phyloP scores from a whole-genome alignment of 2,329 filamentous ascomycete species.

The Fusarium domesticum region DNA sequence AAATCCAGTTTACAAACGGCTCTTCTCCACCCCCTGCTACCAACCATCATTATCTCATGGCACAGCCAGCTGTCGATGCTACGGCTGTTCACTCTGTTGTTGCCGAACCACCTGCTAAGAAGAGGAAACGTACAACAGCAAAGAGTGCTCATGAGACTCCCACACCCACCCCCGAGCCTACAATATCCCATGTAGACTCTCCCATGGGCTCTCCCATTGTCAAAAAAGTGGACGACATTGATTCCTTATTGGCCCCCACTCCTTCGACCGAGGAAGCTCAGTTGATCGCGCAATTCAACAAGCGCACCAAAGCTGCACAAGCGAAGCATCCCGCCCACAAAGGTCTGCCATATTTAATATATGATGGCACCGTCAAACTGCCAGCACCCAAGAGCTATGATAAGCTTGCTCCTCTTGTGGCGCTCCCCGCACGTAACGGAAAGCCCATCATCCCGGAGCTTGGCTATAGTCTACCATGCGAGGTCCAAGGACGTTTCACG shows the following conservation, averaged over 20 bases:
- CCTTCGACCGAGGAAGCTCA: constrained; percentile 35
- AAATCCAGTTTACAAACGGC: constrained; percentile 14
- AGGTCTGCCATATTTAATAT: constrained; percentile 39
- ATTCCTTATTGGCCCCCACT: constrained; percentile 31
- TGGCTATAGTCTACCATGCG: constrained; percentile 40
- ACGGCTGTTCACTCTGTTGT: constrained; percentile 18
- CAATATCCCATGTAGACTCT: constrained; percentile 26
- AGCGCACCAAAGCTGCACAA: constrained; percentile 38
- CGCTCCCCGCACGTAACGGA: constrained; percentile 39
- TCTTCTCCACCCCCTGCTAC: constrained; percentile 21
- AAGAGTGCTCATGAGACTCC: constrained; percentile 30
- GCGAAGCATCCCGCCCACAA: constrained; percentile 38
- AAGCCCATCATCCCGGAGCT: constrained; percentile 40
- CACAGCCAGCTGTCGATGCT: constrained; percentile 23
- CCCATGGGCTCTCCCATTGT: constrained; percentile 25
- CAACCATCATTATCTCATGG: constrained; percentile 21
- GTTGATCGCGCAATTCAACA: constrained; percentile 38
- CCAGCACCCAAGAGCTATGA: constrained; percentile 46
- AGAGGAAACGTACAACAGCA: constrained; percentile 35
- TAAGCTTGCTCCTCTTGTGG: constrained; percentile 43
- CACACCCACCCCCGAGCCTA: constrained; percentile 28
- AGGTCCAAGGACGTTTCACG: constrained; percentile 44
- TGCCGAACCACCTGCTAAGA: constrained; percentile 35
- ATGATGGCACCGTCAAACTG: constrained; percentile 40
- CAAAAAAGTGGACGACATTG: constrained; percentile 37